Conservation (phyloP, 2,329 filamentous ascomycete genomes). For the Onygena corvina region DNA sequence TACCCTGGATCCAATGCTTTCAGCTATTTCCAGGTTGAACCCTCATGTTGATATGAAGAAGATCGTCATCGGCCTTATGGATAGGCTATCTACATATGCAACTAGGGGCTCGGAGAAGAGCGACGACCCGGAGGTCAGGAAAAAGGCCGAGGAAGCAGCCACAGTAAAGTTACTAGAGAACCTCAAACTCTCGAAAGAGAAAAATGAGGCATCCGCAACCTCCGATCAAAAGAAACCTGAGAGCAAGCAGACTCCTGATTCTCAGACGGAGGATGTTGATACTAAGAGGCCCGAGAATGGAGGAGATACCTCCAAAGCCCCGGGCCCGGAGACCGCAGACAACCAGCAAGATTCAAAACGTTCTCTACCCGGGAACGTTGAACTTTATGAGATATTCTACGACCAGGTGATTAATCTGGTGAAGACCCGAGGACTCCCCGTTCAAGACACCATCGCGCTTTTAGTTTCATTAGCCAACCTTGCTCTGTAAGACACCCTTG, state of each 20-base stretch:
- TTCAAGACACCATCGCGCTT: conserved; percentile 88
- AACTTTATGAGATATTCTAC: conserved; percentile 95
- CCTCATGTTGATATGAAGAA: conserved; percentile 96
- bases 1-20: conserved; percentile 88
- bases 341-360: conserved; percentile 24
- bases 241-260: conserved; percentile 27
- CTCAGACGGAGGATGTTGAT: conserved; percentile 26
- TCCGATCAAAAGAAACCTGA: conserved; percentile 21
- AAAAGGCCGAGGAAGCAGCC: conserved; percentile 73
- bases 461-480: conserved; percentile 90
- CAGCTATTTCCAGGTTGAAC: conserved; percentile 81
- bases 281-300: conserved; percentile 15
- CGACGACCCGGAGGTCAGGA: conserved; percentile 59
- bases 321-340: conserved; percentile 16
- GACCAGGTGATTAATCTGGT: conserved; percentile 89
- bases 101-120: conserved; percentile 66
- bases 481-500: conserved; percentile 47
- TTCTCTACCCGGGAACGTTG: conserved; percentile 50
- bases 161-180: conserved; percentile 66
- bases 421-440: conserved; percentile 76
- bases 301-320: not conserved
- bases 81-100: conserved; percentile 87
- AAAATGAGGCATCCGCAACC: conserved; percentile 24
- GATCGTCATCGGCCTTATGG: conserved; percentile 97
- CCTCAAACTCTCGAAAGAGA: conserved; percentile 45